phyloP scores from a whole-genome alignment of 306 rosid genomes.

The Mucuna pruriens region DNA sequence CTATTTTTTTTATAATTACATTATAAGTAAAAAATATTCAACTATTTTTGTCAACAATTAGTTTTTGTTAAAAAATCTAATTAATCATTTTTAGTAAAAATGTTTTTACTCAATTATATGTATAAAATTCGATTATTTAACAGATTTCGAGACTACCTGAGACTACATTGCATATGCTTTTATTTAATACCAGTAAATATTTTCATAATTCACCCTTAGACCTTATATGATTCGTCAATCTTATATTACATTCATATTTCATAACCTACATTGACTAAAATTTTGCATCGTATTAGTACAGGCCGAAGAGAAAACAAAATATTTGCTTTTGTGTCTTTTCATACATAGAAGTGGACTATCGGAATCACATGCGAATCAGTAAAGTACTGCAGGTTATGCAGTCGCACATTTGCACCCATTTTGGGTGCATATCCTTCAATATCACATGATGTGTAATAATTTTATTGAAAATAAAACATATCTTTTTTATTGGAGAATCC shows the following conservation, averaged over 20 bases:
- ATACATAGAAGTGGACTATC: neutral
- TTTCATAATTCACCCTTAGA: neutral
- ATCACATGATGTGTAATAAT: neutral
- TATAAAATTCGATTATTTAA: no score
- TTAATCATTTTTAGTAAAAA: no score
- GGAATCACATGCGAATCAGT: neutral
- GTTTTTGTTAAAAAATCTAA: no score
- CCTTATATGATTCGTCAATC: conserved; percentile 19
- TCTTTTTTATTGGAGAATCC: neutral
- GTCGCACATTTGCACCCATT: no score
- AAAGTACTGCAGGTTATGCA: neutral
- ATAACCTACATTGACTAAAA: neutral
- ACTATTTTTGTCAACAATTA: no score
- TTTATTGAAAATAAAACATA: neutral
- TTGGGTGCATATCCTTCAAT: neutral
- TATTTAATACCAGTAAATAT: conserved; percentile 6
- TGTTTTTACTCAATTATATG: no score
- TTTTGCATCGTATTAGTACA: neutral
- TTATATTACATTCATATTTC: conserved; percentile 4
- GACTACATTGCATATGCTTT: conserved; percentile 40
- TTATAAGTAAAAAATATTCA: no score
- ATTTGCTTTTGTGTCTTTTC: neutral
- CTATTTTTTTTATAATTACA: no score
- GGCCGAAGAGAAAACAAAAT: neutral
- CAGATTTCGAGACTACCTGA: neutral